These are phyloP conservation scores for Cystobasidium onofrii DNA, from an alignment of 768 basidiomycete genomes.

Conservation along the genomic window DNA sequence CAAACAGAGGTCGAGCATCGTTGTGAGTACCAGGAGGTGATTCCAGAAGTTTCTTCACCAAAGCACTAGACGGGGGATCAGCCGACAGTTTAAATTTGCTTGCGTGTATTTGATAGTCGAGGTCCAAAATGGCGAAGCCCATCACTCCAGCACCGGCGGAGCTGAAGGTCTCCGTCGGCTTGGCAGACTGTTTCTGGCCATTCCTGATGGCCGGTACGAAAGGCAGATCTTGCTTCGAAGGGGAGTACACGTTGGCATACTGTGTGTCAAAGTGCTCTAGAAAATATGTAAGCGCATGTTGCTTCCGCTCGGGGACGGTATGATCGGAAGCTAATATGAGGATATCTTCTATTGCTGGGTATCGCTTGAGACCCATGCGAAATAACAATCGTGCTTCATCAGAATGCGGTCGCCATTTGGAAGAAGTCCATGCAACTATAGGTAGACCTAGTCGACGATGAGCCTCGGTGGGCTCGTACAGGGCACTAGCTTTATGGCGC, in stretches of 20 bases:
- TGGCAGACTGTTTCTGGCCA: constrained; percentile 51
- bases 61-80: constrained; percentile 33
- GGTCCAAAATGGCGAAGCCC: constrained; percentile 61
- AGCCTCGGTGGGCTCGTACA: constrained; percentile 74
- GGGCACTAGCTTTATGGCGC: constrained; percentile 59
- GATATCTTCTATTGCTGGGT: constrained; percentile 60
- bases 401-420: constrained; percentile 69
- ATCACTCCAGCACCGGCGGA: constrained; percentile 60
- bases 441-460: constrained; percentile 69
- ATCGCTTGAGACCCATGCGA: constrained; percentile 51
- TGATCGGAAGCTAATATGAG: constrained; percentile 60
- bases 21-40: constrained; percentile 33
- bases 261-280: constrained; percentile 63
- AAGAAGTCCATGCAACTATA: constrained; percentile 72
- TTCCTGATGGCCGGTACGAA: constrained; percentile 70
- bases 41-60: constrained; percentile 33
- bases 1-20: constrained; percentile 37
- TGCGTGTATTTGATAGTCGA: constrained; percentile 33
- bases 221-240: constrained; percentile 54
- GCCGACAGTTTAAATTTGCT: constrained; percentile 33
- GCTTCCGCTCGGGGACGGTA: constrained; percentile 51
- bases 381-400: constrained; percentile 67
- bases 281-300: constrained; percentile 68
- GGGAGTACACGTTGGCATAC: constrained; percentile 38
- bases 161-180: constrained; percentile 57